Evolutionary conservation across 441 rosid genomes (phyloP).

Genomic region (Pelargonium australe): DNA sequence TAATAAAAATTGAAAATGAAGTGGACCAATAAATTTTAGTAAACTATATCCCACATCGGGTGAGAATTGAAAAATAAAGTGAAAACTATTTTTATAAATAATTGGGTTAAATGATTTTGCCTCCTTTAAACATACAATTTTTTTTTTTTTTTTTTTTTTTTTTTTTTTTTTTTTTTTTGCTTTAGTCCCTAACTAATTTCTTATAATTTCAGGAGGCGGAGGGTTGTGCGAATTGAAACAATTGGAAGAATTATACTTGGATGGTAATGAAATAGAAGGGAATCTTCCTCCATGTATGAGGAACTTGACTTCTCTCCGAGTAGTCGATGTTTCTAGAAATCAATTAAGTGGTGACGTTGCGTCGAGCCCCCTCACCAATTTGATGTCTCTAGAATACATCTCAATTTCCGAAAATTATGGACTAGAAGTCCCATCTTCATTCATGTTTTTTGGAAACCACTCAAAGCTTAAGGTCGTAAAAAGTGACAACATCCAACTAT

Average conservation of each 20-base stretch:
- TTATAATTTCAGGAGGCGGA: too few relatives aligned
- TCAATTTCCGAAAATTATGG: neutral
- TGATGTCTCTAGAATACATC: conserved; percentile 8
- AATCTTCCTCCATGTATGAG: conserved; percentile 17
- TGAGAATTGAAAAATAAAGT: too few relatives aligned
- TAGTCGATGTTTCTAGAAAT: conserved; percentile 10
- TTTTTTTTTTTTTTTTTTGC: too few relatives aligned
- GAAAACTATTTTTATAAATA: too few relatives aligned
- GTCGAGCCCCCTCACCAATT: neutral
- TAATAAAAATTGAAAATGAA: too few relatives aligned
- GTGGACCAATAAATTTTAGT: too few relatives aligned
- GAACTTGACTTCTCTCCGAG: conserved; percentile 21
- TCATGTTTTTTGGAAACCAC: conserved; percentile 20
- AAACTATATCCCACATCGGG: too few relatives aligned
- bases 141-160: too few relatives aligned
- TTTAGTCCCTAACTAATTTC: too few relatives aligned
- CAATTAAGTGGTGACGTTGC: conserved; percentile 17
- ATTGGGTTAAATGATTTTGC: too few relatives aligned
- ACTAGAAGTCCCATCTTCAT: conserved; percentile 12
- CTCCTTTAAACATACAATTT: too few relatives aligned
- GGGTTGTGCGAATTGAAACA: conserved; percentile 17
- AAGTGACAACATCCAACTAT: neutral
- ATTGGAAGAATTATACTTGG: conserved; percentile 2
- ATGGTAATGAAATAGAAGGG: conserved; percentile 6
- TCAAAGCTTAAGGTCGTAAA: conserved; percentile 7